Base-by-base conservation (phyloP, 306 rosid species). In the Trifolium dubium region DNA sequence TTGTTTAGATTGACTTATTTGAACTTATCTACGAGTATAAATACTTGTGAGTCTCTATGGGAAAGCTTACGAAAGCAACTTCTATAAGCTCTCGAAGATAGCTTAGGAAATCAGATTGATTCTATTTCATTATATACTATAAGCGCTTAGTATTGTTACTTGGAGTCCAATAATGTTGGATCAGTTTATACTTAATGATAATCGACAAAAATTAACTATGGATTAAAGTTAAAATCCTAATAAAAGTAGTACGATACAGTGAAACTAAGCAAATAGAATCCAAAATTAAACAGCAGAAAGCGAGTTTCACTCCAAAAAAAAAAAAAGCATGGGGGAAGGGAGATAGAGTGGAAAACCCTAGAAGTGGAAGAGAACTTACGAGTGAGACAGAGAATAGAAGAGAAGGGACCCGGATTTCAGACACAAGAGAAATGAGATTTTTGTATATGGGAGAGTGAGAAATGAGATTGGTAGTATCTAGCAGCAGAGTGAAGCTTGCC, bases 311-410 rank as follows among this genome's bases (percentile, higher is more conserved):
- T 4, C 14, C 6, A 64, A 40, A 31, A 19, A 43, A n/a, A n/a
- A n/a, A n/a, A n/a, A n/a, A n/a, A n/a, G 3, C 51, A 63, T 39
- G 40, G 28, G 13, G 0, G 5, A 14, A 4, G 2, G 14, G 8
- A 8, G 39, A 29, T 31, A 41, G 4, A 55, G 14, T 15, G 4
- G 29, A 54, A 77, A 74, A 59, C 74, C 79, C 85, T 72, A 82
- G 65, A 46, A 31, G 62, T 29, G 43, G 37, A 47, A 71, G 55
- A 79, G 50, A 19, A 75, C 83, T 79, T 12, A 79, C 86, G 15
- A 50, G 67, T 54, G 47, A 37, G 54, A 13, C 3, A 14, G 11
- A 55, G 64, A n/a, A n/a, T n/a, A n/a, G n/a, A n/a, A n/a, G n/a
- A n/a, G n/a, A 39, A 82, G 69, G 64, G 53, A 67, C 73, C 77